Evolutionary conservation across 345 rosid genomes (phyloP), one percentile per base, ranked within the genome.

Genomic region (Eucalyptus marginata): DNA sequence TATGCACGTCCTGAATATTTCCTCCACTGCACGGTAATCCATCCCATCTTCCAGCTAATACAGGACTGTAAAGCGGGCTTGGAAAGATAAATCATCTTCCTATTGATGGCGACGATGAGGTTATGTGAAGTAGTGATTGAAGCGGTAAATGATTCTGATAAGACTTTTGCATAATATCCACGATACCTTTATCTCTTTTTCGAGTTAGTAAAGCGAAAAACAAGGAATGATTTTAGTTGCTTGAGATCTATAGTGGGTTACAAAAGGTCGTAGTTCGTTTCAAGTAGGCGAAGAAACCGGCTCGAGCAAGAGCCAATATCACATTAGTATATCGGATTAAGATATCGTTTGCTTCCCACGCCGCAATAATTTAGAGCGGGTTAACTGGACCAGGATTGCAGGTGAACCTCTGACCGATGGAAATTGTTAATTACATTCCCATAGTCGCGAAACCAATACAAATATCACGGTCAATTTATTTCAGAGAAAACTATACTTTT

Each of bases 401-500:
- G 47, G 13, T 20, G 44, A 76, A 40, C 15, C 27, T 10, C 29
- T 10, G 7, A 22, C 1, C 1, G 5, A 76, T 22, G 47, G 5
- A 40, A 40, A 76, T 76, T 22, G 43, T 40, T 76, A 20, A 40
- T 76, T 40, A 20, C 44, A 17, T 18, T 17, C 44, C 14, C 2
- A 36, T 36, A 6, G 4, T 9, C 2, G 3, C 14, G 13, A 17
- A 71, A 36, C 13, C 18, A 5, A 33, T 66, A 66, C 5, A 36
- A 66, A 66, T 31, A 31, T 31, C 2, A 3, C 0, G 11, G 0
- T 16, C 2, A 16, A 4, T 66, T 2, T 16, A 5, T 31, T 31
- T 66, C 2, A 7, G 2, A 15, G 10, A 62, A 56, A 24, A 22
- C 29, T 24, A 52, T 7, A 8, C 10, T 11, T 59, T 25, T 59